These are phyloP conservation scores for Ceratobasidium sp. DNA, from an alignment of 1,284 basidiomycete genomes.

Conservation along the genomic window DNA sequence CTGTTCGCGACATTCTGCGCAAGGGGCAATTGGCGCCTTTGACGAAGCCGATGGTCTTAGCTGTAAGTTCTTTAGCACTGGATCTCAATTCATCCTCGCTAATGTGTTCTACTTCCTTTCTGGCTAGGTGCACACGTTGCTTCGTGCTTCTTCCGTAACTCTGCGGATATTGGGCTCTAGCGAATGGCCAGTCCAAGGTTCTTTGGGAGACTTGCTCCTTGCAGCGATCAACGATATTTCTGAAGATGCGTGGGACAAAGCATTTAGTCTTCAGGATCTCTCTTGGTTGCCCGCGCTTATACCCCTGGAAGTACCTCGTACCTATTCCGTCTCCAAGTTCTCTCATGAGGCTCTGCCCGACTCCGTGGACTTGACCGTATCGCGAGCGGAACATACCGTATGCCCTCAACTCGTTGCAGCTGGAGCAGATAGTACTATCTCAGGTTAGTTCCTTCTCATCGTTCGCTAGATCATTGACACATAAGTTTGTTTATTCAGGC, in stretches of 20 bases:
- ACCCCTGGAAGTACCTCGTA: conserved; percentile 39
- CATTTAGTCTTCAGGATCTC: conserved; percentile 26
- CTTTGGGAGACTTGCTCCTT: conserved; percentile 40
- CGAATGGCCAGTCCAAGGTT: conserved; percentile 44
- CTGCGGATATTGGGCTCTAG: conserved; percentile 31
- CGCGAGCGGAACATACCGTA: conserved; percentile 34
- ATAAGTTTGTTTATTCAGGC: conserved; percentile 4
- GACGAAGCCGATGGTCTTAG: conserved; percentile 41
- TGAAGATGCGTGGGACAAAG: conserved; percentile 34
- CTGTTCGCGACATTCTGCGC: conserved; percentile 43
- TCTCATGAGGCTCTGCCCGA: conserved; percentile 32
- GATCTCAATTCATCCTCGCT: neutral
- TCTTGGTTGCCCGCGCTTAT: conserved; percentile 40
- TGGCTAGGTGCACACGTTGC: conserved; percentile 27
- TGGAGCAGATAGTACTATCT: conserved; percentile 21
- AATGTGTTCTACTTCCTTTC: neutral
- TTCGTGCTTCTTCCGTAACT: conserved; percentile 40
- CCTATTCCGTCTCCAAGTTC: conserved; percentile 41
- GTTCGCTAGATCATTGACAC: neutral
- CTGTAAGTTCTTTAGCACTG: conserved; percentile 15
- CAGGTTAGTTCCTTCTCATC: conserved; percentile 16
- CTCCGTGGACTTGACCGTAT: conserved; percentile 41
- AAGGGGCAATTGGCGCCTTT: conserved; percentile 39
- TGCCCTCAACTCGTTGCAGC: conserved; percentile 30
- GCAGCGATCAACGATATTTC: conserved; percentile 39